Base-by-base conservation (phyloP, 75 land plant species). In the Cryptomeria japonica region DNA sequence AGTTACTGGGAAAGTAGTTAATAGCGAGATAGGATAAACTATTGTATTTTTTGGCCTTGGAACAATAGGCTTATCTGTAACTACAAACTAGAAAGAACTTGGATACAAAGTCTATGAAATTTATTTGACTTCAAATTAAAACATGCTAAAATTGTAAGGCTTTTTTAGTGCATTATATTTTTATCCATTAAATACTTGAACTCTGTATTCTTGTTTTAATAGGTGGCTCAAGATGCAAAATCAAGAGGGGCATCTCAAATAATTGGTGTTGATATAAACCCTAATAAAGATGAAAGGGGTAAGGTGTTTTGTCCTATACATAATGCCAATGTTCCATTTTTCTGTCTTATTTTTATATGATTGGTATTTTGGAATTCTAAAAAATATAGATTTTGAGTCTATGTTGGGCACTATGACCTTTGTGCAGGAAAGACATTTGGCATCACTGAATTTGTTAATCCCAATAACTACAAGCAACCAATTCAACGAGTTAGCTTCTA, bases 41-140 rank as follows among this genome's bases (percentile, higher is more conserved):
- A 94, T 98, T 9, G 99, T 91, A 9, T 92, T 98, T 44, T 96
- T 94, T 94, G 99, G 99, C 76, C 96, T 98, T 56, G 99, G 99
- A 86, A 94, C 99, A 86, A 94, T 98, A 22, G 99, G 99, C 75
- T 91, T 96, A 87, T 91, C 97, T 84, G 99, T 98, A 88, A 80
- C 42, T 36, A 36, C 42, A 96, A 88, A 78, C 47, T 44, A 44
- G 8, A 44, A 44, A 7, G 80, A 77, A 36, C 42, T 16, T 8
- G 38, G 80, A 36, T 36, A 77, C 80, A 77, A 10, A 16, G 22
- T 41, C 39, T 37, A 5, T 37, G 22, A 37, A 38, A 77, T 38
- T 77, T 77, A 77, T 77, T 5, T 38, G 41, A 37, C 42, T 38
- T 31, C 22, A 38, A 16, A 3, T 56, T 56, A 77, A 77, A 77